Percentiles rank a stretch among this genome's conserved stretches.
These are phyloP conservation scores for Blastomyces gilchristii DNA, from an alignment of 2,329 filamentous ascomycete species.

Conservation along the genomic window DNA sequence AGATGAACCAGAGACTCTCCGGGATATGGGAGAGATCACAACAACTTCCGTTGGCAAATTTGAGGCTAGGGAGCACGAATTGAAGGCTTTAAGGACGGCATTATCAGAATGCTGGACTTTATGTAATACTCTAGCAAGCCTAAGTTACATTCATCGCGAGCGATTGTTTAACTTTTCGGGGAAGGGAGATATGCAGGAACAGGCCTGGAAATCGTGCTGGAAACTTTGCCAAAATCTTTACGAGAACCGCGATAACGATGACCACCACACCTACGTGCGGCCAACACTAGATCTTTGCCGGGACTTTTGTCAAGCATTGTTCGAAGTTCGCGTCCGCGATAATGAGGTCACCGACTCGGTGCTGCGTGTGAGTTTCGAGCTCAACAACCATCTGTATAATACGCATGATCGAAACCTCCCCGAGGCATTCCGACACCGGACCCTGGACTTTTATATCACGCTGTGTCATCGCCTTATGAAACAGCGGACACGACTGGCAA, in stretches of 20 bases:
- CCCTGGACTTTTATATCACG: constrained; percentile 88
- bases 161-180: constrained; percentile 66
- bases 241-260: constrained; percentile 61
- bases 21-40: constrained; percentile 17
- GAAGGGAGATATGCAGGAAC: constrained; percentile 67
- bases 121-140: constrained; percentile 77
- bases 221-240: constrained; percentile 83
- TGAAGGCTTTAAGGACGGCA: constrained; percentile 60
- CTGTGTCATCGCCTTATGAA: constrained; percentile 95
- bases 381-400: constrained; percentile 92
- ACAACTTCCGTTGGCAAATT: constrained; percentile 27
- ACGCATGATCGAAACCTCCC: constrained; percentile 77
- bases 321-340: constrained; percentile 68
- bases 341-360: constrained; percentile 78
- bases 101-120: constrained; percentile 86
- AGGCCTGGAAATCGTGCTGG: constrained; percentile 92
- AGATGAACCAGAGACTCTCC: constrained; percentile 19
- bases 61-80: constrained; percentile 46
- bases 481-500: constrained; percentile 64
- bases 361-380: constrained; percentile 81
- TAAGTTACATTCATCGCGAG: constrained; percentile 74
- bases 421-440: constrained; percentile 77
- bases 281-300: constrained; percentile 77
- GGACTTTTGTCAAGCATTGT: constrained; percentile 84
- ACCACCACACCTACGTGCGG: constrained; percentile 54